Conservation (phyloP, 305 asterid species). For the Fraxinus xanthoxyloides region DNA sequence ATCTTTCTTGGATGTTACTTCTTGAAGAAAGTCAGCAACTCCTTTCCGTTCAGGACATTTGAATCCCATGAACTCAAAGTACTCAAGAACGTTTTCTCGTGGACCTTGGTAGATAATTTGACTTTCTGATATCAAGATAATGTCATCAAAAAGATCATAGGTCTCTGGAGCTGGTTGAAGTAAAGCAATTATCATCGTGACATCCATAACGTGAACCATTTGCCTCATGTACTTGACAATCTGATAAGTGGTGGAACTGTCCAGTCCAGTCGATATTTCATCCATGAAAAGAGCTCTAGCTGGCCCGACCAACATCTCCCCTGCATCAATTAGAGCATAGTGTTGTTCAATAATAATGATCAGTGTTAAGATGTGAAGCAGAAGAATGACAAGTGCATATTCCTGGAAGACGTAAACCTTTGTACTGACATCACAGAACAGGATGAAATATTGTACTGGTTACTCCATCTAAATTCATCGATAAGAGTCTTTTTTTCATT, state of each 20-base stretch:
- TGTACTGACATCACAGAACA: background rate
- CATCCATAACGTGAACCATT: slow-evolving; percentile 40
- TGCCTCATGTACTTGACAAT: slow-evolving; percentile 50
- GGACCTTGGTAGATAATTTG: slow-evolving; percentile 55
- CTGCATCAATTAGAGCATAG: slow-evolving; percentile 19
- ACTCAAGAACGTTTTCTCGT: slow-evolving; percentile 38
- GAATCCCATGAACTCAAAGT: slow-evolving; percentile 47
- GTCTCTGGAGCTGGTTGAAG: slow-evolving; percentile 64
- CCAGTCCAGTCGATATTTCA: slow-evolving; percentile 59
- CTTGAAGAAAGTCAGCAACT: slow-evolving; percentile 59
- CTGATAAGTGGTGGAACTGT: slow-evolving; percentile 61
- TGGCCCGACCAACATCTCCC: slow-evolving; percentile 60
- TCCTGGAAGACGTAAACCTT: background rate
- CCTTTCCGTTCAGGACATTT: slow-evolving; percentile 57
- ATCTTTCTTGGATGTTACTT: slow-evolving; percentile 50
- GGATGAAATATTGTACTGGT: background rate
- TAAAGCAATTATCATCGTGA: slow-evolving; percentile 48
- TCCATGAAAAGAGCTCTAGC: slow-evolving; percentile 56
- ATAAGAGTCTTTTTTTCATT: background rate
- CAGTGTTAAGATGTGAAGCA: background rate
- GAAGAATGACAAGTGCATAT: background rate
- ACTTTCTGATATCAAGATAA: slow-evolving; percentile 50
- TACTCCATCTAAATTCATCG: background rate
- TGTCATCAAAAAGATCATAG: slow-evolving; percentile 47
- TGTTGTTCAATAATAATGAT: background rate